Conservation (phyloP, 495 filamentous ascomycete genomes). For the Podospora anserina region DNA sequence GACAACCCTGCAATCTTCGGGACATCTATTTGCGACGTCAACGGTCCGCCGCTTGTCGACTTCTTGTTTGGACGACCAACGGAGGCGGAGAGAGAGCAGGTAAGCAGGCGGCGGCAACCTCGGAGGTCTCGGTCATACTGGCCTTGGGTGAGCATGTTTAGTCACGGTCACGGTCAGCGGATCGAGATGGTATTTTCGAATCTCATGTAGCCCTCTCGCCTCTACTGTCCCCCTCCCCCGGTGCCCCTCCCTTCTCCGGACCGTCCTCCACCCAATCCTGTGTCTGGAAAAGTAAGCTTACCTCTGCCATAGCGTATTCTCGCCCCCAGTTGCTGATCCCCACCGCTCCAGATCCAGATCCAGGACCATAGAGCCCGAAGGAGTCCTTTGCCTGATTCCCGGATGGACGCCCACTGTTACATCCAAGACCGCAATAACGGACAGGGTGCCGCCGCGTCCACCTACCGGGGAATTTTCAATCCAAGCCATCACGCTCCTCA, state of each 20-base stretch:
- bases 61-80: background rate
- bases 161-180: background rate
- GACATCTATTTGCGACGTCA: conserved; percentile 15
- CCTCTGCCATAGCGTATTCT: background rate
- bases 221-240: background rate
- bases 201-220: background rate
- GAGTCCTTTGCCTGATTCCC: conserved; percentile 18
- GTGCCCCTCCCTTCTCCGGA: background rate
- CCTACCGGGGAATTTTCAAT: conserved; percentile 20
- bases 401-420: conserved; percentile 25
- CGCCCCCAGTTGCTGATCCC: background rate
- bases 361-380: background rate
- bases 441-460: conserved; percentile 29
- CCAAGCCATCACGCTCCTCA: conserved; percentile 2
- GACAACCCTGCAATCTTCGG: conserved; percentile 18
- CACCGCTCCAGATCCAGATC: background rate
- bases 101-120: background rate
- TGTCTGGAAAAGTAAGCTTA: conserved; percentile 3
- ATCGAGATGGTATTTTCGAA: background rate
- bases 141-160: background rate
- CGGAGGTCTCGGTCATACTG: background rate
- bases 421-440: conserved; percentile 29
- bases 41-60: background rate
- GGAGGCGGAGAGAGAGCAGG: background rate
- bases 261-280: conserved; percentile 3